Conservation (phyloP, 345 rosid species). For the Gossypium ekmanianum region DNA sequence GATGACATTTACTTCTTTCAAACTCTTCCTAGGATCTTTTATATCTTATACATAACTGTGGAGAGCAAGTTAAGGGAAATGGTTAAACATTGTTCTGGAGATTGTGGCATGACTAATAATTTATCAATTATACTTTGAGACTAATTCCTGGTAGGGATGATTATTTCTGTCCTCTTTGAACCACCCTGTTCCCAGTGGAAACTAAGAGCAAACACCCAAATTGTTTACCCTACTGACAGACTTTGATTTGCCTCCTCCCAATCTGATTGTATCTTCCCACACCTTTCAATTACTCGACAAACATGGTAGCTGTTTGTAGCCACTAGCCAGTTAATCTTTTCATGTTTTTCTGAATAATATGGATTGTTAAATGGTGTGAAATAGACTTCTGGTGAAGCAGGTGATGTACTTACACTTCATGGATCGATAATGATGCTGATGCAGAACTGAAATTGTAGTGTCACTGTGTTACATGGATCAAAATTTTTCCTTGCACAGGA, state of each 20-base stretch:
- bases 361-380: background rate
- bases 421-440: background rate
- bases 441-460: background rate
- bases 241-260: background rate
- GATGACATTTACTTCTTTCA: too few relatives aligned
- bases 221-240: background rate
- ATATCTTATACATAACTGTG: background rate
- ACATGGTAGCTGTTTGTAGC: too few relatives aligned
- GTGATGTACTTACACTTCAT: background rate
- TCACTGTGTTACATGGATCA: background rate
- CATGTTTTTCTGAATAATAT: background rate
- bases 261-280: background rate
- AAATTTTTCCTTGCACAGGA: background rate
- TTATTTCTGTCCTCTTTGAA: background rate
- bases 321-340: background rate
- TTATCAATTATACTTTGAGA: background rate
- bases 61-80: background rate
- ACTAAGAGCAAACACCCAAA: background rate
- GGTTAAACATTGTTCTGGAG: background rate
- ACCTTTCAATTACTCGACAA: background rate
- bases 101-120: background rate
- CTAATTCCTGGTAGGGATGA: background rate
- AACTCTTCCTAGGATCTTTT: background rate
- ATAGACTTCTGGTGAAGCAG: background rate
- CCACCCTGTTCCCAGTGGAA: background rate